Evolutionary conservation across 1,284 basidiomycete genomes (phyloP), one percentile per base, ranked within the genome.

Genomic region (Cutaneotrichosporon sp.): DNA sequence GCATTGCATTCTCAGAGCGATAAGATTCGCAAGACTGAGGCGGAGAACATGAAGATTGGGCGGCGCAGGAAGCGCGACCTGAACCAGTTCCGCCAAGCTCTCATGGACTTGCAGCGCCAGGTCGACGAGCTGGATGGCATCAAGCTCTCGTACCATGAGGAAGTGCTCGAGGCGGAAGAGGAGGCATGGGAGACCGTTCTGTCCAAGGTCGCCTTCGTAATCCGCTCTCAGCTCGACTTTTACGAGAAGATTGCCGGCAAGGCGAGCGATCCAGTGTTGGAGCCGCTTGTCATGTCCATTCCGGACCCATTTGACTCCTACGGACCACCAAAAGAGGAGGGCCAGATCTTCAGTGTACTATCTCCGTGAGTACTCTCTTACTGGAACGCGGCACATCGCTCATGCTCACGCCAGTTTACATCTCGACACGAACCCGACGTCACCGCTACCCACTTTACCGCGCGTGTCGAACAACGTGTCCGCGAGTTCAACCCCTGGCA

Each of bases 301-400:
- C 91, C 90, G 11, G 92, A 97, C 71, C 90, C 92, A 20, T 96
- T 96, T 60, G 88, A 93, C 62, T 82, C 88, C 0, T 96, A 96
- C 66, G 90, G 90, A 10, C 88, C 88, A 14, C 84, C 87, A 3
- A 87, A 87, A 61, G 80, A 87, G 48, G 88, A 92, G 68, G 87
- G 90, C 62, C 86, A 92, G 68, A 93, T 97, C 61, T 94, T 96
- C 75, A 88, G 84, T 66, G 93, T 97, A 55, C 80, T 93, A 2
- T 83, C 88, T 17, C 90, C 90, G 25, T 81, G 86, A 49, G 87
- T 85, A 4, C 27, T 19, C 3, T 14, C 35, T 14, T 35, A 1
- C 2, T 33, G 20, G n/a, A n/a, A n/a, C n/a, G n/a, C n/a, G n/a
- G n/a, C n/a, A n/a, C n/a, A n/a, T n/a, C n/a, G n/a, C n/a, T 19